Percentiles rank a stretch among this genome's conserved stretches.
Conservation (phyloP, 305 asterid species). For the Fraxinus paxiana region DNA sequence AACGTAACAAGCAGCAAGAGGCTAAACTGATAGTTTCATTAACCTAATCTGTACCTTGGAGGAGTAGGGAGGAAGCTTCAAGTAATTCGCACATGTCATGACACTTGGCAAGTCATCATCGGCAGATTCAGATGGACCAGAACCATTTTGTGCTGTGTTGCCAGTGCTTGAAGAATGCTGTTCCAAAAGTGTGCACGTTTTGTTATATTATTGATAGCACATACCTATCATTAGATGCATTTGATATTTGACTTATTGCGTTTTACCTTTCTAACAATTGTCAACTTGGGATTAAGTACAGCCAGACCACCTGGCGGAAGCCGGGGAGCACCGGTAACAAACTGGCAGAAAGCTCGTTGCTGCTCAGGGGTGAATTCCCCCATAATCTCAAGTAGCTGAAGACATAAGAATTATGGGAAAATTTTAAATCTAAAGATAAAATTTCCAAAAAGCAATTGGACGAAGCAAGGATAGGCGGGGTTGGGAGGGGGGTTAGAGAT, state of each 20-base stretch:
- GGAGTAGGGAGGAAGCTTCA: conserved; percentile 97
- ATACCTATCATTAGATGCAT: not conserved
- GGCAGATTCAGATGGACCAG: conserved; percentile 71
- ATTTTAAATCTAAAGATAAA: not conserved
- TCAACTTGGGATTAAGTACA: conserved; percentile 86
- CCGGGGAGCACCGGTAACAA: conserved; percentile 98
- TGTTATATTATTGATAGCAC: not conserved
- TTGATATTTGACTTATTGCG: not conserved
- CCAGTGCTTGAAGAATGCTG: conserved; percentile 69
- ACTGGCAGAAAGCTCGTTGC: conserved; percentile 94
- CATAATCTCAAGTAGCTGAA: conserved; percentile 92
- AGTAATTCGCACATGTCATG: conserved; percentile 98
- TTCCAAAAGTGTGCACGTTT: conserved; percentile 9
- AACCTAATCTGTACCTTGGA: conserved; percentile 56
- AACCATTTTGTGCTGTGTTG: conserved; percentile 48
- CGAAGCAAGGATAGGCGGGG: not conserved
- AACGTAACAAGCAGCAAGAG: not conserved
- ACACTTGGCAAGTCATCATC: conserved; percentile 97
- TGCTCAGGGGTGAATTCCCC: conserved; percentile 88
- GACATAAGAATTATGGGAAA: conserved; percentile 4
- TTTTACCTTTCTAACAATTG: conserved; percentile 91
- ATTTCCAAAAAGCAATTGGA: not conserved
- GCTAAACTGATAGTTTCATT: not conserved
- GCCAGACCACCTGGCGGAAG: conserved; percentile 99
- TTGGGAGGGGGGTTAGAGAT: not conserved